Base-by-base conservation (phyloP, 768 basidiomycete species). In the Mrakia hoshinonis region DNA sequence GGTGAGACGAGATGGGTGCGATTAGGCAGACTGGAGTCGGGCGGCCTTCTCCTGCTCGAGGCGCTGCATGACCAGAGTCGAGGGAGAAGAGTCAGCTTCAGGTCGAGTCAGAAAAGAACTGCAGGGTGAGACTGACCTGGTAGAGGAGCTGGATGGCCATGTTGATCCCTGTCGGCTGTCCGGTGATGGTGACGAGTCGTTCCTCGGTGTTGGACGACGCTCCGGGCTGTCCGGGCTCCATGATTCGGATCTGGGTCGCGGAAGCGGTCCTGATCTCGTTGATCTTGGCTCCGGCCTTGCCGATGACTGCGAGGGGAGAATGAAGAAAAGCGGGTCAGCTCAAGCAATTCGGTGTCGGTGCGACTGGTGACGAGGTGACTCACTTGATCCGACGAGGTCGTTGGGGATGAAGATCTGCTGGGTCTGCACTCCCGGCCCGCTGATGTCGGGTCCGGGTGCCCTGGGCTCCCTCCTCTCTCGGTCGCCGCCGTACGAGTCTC, bases 371-470 rank as follows among this genome's bases (percentile, higher is more conserved):
- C 31, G 55, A 46, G 9, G 12, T 15, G 7, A 79, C 79, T 78
- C 73, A 80, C 79, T 78, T 62, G 77, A 74, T 63, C 79, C 95
- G 29, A 99, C 96, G 34, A 98, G 85, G 77, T 96, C 92, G 78
- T 97, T 97, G 9, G 96, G 96, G 74, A 99, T 96, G 79, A 89
- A 99, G 74, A 99, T 96, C 79, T 97, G 92, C 78, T 99, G 96
- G 4, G 92, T 96, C 80, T 96, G 92, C 68, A 76, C 75, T 26
- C 80, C 94, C 34, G 75, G 73, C 80, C 72, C 54, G 58, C 39
- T 69, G 52, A 47, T 54, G 31, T 55, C 43, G 62, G 43, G 62
- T 31, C 39, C 67, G 20, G 73, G 74, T 22, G 58, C 70, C 4
- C 62, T 64, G 20, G 73, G 65, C 63, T 65, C 46, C 48, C 63